Evolutionary conservation across 2,329 filamentous ascomycete genomes (phyloP), one percentile per base, ranked within the genome.

Genomic region (Pseudogymnoascus sp.): DNA sequence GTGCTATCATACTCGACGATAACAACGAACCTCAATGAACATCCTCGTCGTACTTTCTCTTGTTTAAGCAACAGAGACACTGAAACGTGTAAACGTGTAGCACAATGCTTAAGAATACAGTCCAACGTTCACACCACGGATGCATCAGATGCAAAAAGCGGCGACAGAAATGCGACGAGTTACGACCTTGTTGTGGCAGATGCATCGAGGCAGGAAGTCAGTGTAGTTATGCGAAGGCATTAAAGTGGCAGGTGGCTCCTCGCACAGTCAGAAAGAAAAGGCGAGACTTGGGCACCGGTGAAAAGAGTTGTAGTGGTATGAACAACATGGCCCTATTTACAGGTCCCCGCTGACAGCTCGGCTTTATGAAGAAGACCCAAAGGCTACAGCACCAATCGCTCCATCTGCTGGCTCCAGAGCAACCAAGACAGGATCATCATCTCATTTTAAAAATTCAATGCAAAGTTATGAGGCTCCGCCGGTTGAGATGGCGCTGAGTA

Each of bases 141-240:
- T 77, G 75, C 68, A 73, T 72, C 64, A 71, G 75, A 67, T 76
- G 75, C 73, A 76, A 75, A 68, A 69, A 72, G 57, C 74, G 75
- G 37, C 73, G 75, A 60, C 74, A 77, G 64, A 77, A 77, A 73
- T 77, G 76, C 68, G 75, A 77, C 63, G 76, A 77, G 66, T 68
- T 70, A 59, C 71, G 72, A 62, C 76, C 76, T 25, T 69, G 65
- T 57, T 78, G 76, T 67, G 70, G 70, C 11, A 72, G 75, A 62
- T 77, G 75, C 38, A 22, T 20, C 5, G 39, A 60, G 38, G 74
- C 74, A n/a, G 70, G 69, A 33, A 68, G 68, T 57, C 68, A 70
- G 58, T 76, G 74, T 65, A 70, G 72, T 64, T 76, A 76, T 71
- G 69, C 74, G 50, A 73, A 76, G 70, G 70, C 74, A 63, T 67